phyloP scores from a whole-genome alignment of 768 basidiomycete genomes.

The Suillus subalutaceus region DNA sequence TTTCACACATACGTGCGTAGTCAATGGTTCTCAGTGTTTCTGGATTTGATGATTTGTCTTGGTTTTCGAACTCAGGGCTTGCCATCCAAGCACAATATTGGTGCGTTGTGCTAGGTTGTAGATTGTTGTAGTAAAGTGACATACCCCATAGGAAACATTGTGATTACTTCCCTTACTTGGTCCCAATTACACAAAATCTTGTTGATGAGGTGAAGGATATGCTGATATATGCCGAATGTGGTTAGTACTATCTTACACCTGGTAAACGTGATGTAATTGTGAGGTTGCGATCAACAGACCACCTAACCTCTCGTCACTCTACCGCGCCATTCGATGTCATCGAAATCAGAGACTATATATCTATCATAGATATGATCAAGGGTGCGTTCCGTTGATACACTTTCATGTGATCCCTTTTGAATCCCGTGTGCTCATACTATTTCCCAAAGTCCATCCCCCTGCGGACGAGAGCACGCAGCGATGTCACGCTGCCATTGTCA shows the following conservation, averaged over 20 bases:
- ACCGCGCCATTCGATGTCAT: constrained; percentile 23
- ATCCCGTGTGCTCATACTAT: not conserved
- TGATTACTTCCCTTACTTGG: constrained; percentile 26
- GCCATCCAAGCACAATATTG: constrained; percentile 42
- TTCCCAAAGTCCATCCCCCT: not conserved
- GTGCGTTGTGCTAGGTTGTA: constrained; percentile 18
- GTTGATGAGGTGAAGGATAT: not conserved
- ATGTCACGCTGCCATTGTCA: constrained; percentile 24
- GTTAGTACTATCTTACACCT: not conserved
- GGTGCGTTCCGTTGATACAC: constrained; percentile 17
- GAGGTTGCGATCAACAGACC: constrained; percentile 18
- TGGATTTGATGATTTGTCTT: not conserved
- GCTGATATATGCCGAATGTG: constrained; percentile 7
- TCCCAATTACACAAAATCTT: not conserved
- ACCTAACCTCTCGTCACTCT: constrained; percentile 31
- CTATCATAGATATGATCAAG: constrained; percentile 30
- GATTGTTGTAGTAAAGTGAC: not conserved
- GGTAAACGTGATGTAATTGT: not conserved
- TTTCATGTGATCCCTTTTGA: not conserved
- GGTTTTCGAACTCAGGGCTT: constrained; percentile 27
- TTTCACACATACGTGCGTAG: constrained; percentile 29
- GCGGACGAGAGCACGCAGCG: constrained; percentile 3
- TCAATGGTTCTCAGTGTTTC: not conserved
- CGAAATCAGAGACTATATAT: constrained; percentile 24
- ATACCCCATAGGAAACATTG: constrained; percentile 37